Base-by-base conservation (phyloP, 2,329 filamentous ascomycete species). In the Ophiocordyceps unilateralis region DNA sequence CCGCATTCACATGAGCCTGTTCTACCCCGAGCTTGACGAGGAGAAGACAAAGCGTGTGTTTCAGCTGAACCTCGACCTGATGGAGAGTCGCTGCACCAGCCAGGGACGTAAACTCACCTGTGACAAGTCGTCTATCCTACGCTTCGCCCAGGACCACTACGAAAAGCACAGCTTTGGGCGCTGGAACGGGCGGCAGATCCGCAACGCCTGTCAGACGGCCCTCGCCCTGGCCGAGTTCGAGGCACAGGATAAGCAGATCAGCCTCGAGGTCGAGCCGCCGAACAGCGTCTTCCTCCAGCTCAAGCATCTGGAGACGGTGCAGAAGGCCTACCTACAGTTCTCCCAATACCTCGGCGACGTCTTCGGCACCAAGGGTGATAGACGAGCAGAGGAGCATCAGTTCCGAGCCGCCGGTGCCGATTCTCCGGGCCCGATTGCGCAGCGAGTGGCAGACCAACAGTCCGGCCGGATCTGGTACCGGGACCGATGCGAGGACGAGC, bases 1-100 rank as follows among this genome's bases (percentile, higher is more conserved):
- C 1, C 61, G 67, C 15, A 65, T 70, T 34, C 66, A 69, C 43
- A 48, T 67, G 17, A 61, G 55, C 1, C 53, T 69, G 1, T 65
- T 64, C 54, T 69, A 68, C 44, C 34, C 34, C 2, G 34, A 37
- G n/a, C 34, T 37, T n/a, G 34, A 37, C 34, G 17, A n/a, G 34
- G 34, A 37, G 8, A 37, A 17, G 34, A 37, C 34, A n/a, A 37
- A 20, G 34, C n/a, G 34, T 7, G 34, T 37, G 15, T 37, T 37
- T 12, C 15, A 37, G 34, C 34, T 37, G 34, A 37, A 37, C 10
- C 34, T 37, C n/a, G 34, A 37, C 14, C 34, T 37, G 5, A 37
- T 37, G 9, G 19, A 37, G 34, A 9, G n/a, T n/a, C 34, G 34
- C 15, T 37, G n/a, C 34, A 12, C n/a, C 5, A 12, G n/a, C 34